Conservation (phyloP, 805 yeast genomes). For the Suhomyces sp. region DNA sequence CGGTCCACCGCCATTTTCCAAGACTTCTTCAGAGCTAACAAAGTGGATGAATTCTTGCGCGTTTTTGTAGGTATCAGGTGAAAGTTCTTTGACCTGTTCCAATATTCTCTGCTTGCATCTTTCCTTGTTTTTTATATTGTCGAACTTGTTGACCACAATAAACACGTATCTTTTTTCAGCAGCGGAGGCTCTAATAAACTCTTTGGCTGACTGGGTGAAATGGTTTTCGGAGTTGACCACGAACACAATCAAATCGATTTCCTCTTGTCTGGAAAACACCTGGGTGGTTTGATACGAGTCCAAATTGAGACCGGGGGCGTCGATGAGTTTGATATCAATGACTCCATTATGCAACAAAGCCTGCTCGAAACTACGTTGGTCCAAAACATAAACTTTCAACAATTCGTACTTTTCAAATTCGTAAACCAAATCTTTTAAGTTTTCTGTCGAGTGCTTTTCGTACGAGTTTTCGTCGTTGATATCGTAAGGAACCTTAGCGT, state of each 20-base stretch:
- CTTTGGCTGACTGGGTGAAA: slow-evolving; percentile 90
- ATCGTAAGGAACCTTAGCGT: slow-evolving; percentile 42
- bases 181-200: slow-evolving; percentile 86
- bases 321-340: slow-evolving; percentile 87
- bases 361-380: slow-evolving; percentile 61
- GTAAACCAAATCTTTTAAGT: slow-evolving; percentile 67
- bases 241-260: slow-evolving; percentile 92
- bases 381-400: slow-evolving; percentile 79
- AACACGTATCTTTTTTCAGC: slow-evolving; percentile 88
- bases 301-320: slow-evolving; percentile 95
- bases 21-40: slow-evolving; percentile 62
- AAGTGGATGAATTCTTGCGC: slow-evolving; percentile 92
- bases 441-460: slow-evolving; percentile 49
- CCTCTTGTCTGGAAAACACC: slow-evolving; percentile 93
- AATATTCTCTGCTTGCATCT: slow-evolving; percentile 74
- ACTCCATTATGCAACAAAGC: slow-evolving; percentile 85
- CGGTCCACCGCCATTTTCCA: slow-evolving; percentile 29
- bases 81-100: slow-evolving; percentile 78
- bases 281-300: slow-evolving; percentile 94
- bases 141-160: slow-evolving; percentile 91
- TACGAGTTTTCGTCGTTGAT: slow-evolving; percentile 63
- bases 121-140: slow-evolving; percentile 75
- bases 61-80: slow-evolving; percentile 89
- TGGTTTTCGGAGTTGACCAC: slow-evolving; percentile 97
- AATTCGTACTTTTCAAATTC: slow-evolving; percentile 69